A percentile compares a stretch with the other conserved stretches of the same genome.
Conservation (phyloP, 371 early-diverging fungal genomes). For the Mucor plumbeus region DNA sequence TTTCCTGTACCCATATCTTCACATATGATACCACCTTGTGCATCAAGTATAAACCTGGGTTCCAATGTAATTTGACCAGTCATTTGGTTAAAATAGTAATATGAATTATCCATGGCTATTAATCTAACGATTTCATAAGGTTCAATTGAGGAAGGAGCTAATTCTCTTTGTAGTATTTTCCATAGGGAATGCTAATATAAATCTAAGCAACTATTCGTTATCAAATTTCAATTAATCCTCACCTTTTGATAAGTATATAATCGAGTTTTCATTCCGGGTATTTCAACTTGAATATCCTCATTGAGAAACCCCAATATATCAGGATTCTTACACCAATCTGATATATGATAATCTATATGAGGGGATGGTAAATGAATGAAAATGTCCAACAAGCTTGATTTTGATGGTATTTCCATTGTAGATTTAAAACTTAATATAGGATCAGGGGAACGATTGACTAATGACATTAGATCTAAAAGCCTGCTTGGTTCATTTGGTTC, state of each 20-base stretch:
- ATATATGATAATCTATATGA: conserved; percentile 1
- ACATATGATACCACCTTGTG: conserved; percentile 74
- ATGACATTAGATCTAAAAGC: neutral
- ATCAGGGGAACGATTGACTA: conserved; percentile 4
- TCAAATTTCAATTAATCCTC: too few relatives aligned
- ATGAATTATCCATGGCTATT: conserved; percentile 36
- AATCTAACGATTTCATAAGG: conserved; percentile 44
- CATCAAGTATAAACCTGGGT: conserved; percentile 43
- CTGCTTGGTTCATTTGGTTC: neutral
- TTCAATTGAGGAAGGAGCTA: conserved; percentile 51
- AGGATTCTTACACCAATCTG: conserved; percentile 12
- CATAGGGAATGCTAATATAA: conserved; percentile 55
- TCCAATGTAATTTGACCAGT: conserved; percentile 22
- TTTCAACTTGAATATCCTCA: conserved; percentile 13
- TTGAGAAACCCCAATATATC: conserved; percentile 26
- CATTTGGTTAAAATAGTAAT: conserved; percentile 50
- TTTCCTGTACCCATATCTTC: conserved; percentile 87
- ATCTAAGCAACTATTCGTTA: neutral
- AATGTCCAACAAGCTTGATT: conserved; percentile 35
- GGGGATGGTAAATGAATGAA: conserved; percentile 56
- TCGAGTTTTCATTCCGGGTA: conserved; percentile 62
- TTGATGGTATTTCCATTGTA: neutral
- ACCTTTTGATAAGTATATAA: conserved; percentile 66
- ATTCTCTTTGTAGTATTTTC: conserved; percentile 70
- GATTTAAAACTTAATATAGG: neutral